Base-by-base conservation (phyloP, 2,329 filamentous ascomycete genomes). In the Basipetospora chlamydospora region DNA sequence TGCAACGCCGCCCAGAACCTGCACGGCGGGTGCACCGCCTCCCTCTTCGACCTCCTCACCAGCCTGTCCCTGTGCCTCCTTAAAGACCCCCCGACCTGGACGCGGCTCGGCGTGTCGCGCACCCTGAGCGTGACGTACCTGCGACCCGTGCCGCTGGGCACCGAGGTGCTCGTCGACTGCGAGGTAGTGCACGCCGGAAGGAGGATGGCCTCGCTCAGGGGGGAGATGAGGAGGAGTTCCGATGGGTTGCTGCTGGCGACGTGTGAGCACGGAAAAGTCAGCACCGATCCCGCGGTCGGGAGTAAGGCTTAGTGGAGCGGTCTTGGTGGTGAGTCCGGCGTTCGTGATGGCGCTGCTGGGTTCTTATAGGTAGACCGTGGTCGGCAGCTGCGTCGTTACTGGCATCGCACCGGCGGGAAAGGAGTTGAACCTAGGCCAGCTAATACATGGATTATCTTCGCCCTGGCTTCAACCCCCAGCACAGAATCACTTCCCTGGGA, bases 91-190 rank as follows among this genome's bases (percentile, higher is more conserved):
- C 73, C 67, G 50, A 38, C 28, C 20, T 81, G 78, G 69, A 57
- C 63, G 39, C 59, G 57, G 26, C 62, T 76, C 17, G 78, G 79
- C 26, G 77, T 84, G 18, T 74, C 64, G 48, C 66, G 79, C 40
- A 76, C 71, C 18, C 60, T 85, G 37, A 73, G 67, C 46, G 65
- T 79, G 28, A 80, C 74, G 0, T 85, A 80, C 51, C 55, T 84
- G 41, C 64, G 75, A 1, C 78, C 79, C 2, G 63, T 69, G 3
- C 67, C 69, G 2, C 48, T 52, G 10, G 74, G 69, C 8, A 57
- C 55, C 1, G 59, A 62, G 44, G 56, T 74, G 7, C 46, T 70
- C 15, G 49, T 81, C 29, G 62, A 71, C 43, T 67, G 66, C 44
- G 70, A 76, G 46, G 53, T 77, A 12, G 54, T 78, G 5, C 67